Percentiles rank a stretch among this genome's conserved stretches.
Conservation (phyloP, 257 asterid genomes). For the Cordia subcordata region DNA sequence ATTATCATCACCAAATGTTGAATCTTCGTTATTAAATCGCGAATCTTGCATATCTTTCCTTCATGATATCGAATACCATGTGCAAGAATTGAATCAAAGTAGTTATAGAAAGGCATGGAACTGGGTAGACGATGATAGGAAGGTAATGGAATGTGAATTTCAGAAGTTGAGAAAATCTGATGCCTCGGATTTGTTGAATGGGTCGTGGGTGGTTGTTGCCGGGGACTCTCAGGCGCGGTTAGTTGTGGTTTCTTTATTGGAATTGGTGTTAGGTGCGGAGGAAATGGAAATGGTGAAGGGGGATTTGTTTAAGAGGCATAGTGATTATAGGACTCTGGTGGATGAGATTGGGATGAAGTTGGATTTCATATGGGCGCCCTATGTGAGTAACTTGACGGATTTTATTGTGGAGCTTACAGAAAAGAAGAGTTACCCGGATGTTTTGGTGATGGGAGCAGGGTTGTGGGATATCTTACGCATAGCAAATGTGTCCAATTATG, state of each 20-base stretch:
- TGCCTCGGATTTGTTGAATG: slow-evolving; percentile 76
- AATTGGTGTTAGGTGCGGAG: slow-evolving; percentile 59
- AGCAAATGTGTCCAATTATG: slow-evolving; percentile 56
- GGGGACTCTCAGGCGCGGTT: slow-evolving; percentile 95
- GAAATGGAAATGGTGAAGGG: slow-evolving; percentile 42
- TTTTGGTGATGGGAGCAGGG: slow-evolving; percentile 85
- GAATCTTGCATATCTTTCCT: slow-evolving; percentile 65
- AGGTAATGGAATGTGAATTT: slow-evolving; percentile 59
- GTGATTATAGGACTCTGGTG: slow-evolving; percentile 61
- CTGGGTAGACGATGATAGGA: slow-evolving; percentile 40
- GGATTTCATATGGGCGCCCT: slow-evolving; percentile 92
- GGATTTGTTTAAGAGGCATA: slow-evolving; percentile 92
- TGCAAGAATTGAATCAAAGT: slow-evolving; percentile 12
- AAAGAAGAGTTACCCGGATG: slow-evolving; percentile 55
- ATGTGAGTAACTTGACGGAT: slow-evolving; percentile 61
- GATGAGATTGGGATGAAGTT: slow-evolving; percentile 77
- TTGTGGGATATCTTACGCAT: slow-evolving; percentile 92
- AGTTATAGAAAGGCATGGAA: slow-evolving; percentile 50
- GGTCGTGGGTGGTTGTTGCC: slow-evolving; percentile 88
- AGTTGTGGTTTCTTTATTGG: slow-evolving; percentile 70
- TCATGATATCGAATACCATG: slow-evolving; percentile 37
- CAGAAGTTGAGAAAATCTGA: slow-evolving; percentile 58
- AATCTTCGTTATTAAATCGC: slow-evolving; percentile 26
- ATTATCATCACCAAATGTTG: slow-evolving; percentile 16
- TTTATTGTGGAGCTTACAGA: slow-evolving; percentile 36